phyloP scores from a whole-genome alignment of 768 basidiomycete species.

The Termitomyces sp. region DNA sequence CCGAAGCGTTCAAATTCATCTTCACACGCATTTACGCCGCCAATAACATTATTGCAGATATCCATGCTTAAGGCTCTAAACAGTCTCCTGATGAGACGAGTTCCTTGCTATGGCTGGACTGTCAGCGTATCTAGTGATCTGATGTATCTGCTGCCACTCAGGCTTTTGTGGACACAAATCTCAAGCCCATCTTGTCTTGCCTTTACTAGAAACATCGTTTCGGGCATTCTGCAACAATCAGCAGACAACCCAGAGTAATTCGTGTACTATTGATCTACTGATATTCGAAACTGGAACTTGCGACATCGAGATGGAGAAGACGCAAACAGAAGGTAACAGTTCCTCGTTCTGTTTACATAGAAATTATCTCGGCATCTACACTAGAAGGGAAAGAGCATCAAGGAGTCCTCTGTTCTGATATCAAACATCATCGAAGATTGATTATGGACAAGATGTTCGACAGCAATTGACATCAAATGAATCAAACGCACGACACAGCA shows the following conservation, averaged over 20 bases:
- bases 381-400: neutral
- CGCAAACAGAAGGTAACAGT: neutral
- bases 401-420: neutral
- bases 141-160: conserved; percentile 46
- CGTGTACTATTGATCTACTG: too few relatives aligned
- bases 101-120: conserved; percentile 32
- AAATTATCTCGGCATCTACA: neutral
- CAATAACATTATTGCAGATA: too few relatives aligned
- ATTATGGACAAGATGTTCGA: neutral
- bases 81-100: conserved; percentile 46
- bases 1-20: too few relatives aligned
- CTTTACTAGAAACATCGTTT: too few relatives aligned
- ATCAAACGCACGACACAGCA: neutral
- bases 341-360: neutral
- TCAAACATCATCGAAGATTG: neutral
- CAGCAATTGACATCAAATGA: neutral
- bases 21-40: too few relatives aligned
- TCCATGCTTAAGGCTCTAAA: too few relatives aligned
- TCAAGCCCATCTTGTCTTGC: conserved; percentile 33
- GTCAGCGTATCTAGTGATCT: conserved; percentile 45
- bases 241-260: neutral
- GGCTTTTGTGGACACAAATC: conserved; percentile 33
- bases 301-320: neutral
- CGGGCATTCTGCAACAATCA: neutral
- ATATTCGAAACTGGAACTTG: neutral